Percentiles rank a stretch among this genome's conserved stretches.
These are phyloP conservation scores for Nigrospora oryzae DNA, from an alignment of 2,329 filamentous ascomycete genomes.

Conservation along the genomic window DNA sequence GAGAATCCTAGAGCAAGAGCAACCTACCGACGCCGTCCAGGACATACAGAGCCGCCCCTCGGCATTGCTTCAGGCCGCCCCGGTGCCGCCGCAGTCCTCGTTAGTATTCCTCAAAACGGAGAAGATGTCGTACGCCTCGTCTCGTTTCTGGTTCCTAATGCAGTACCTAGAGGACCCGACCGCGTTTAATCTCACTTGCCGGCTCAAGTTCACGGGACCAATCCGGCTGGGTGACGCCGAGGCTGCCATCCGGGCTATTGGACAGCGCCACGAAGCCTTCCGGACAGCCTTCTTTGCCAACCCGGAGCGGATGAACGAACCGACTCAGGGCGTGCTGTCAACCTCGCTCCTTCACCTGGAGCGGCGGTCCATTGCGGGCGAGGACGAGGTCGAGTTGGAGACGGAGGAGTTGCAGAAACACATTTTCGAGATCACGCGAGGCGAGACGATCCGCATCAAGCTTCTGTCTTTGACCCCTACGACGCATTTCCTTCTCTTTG, in stretches of 20 bases:
- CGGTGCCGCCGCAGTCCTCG: background rate
- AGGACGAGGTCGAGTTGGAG: conserved; percentile 18
- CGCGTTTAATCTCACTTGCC: conserved; percentile 28
- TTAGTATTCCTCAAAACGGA: conserved; percentile 2
- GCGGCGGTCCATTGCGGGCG: background rate
- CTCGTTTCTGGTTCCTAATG: conserved; percentile 29
- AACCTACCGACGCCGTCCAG: background rate
- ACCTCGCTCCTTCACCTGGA: background rate
- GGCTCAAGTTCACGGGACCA: conserved; percentile 19
- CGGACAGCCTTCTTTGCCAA: conserved; percentile 21
- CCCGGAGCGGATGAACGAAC: conserved; percentile 1
- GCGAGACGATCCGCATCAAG: conserved; percentile 22
- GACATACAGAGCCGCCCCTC: background rate
- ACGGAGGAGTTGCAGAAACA: conserved; percentile 20
- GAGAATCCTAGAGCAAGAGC: too few species aligned
- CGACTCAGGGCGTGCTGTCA: background rate
- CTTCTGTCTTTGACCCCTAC: conserved; percentile 22
- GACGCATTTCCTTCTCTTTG: conserved; percentile 29
- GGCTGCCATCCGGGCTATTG: conserved; percentile 22
- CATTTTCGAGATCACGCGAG: conserved; percentile 27
- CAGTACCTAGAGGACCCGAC: conserved; percentile 25
- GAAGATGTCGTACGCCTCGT: conserved; percentile 27
- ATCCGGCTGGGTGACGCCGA: conserved; percentile 19
- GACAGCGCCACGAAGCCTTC: conserved; percentile 21
- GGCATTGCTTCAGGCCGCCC: background rate